A percentile compares a stretch with the other conserved stretches of the same genome.
phyloP scores from a whole-genome alignment of 2,329 filamentous ascomycete species.

The Nemania serpens region DNA sequence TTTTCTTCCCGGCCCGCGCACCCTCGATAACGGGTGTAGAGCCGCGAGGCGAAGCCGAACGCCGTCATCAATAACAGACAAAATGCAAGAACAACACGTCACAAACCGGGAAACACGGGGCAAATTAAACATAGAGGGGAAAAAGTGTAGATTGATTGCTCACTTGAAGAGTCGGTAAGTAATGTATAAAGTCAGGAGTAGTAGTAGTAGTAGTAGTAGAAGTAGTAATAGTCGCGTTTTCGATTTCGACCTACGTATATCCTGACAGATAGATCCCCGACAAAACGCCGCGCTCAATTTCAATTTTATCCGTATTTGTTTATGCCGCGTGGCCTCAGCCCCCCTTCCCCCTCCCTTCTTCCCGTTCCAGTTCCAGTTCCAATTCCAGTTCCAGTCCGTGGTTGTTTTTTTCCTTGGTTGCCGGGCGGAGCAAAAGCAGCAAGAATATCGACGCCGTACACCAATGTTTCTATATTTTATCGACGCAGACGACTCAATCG shows the following conservation, averaged over 20 bases:
- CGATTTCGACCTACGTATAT: slow-evolving; percentile 9
- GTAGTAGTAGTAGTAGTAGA: background rate
- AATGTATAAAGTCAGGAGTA: background rate
- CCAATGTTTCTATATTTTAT: slow-evolving; percentile 1
- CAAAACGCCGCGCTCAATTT: slow-evolving; percentile 21
- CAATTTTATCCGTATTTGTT: background rate
- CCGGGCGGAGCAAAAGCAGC: background rate
- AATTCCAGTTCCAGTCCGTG: background rate
- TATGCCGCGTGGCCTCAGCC: background rate
- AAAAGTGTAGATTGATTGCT: no score
- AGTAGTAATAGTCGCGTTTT: background rate
- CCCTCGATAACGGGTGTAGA: no score
- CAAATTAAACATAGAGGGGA: no score
- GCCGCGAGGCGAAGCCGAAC: no score
- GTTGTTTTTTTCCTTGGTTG: background rate
- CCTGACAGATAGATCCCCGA: slow-evolving; percentile 6
- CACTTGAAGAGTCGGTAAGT: background rate
- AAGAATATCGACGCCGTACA: slow-evolving; percentile 1
- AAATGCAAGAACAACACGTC: no score
- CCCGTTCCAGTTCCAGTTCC: no score
- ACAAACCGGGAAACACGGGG: no score
- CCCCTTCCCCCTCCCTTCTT: background rate
- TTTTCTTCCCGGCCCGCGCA: no score
- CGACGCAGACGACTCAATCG: background rate
- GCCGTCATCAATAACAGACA: no score